Conservation (phyloP, 257 asterid genomes). For the Buddleja alternifolia region DNA sequence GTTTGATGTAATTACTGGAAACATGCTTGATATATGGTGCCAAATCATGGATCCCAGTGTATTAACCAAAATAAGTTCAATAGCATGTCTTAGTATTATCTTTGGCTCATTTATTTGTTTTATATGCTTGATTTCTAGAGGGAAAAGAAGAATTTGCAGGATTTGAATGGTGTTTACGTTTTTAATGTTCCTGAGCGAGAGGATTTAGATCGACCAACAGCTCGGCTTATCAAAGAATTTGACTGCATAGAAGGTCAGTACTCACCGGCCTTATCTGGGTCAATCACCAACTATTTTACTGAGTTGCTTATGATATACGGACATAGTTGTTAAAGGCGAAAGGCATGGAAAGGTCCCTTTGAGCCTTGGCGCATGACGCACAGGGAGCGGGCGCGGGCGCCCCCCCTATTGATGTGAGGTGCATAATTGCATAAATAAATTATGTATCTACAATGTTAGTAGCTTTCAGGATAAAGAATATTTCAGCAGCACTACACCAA, state of each 20-base stretch:
- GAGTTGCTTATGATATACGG: conserved; percentile 20
- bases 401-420: no score
- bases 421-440: no score
- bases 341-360: no score
- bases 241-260: conserved; percentile 68
- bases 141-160: conserved; percentile 95
- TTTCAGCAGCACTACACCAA: no score
- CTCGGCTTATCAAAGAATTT: conserved; percentile 91
- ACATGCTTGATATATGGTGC: conserved; percentile 1
- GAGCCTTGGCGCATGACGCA: no score
- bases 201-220: conserved; percentile 90
- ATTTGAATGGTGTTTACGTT: conserved; percentile 80
- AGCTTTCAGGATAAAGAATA: no score
- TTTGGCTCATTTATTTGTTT: conserved; percentile 30
- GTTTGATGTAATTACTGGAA: neutral
- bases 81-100: conserved; percentile 7
- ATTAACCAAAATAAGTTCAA: neutral
- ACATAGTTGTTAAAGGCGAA: no score
- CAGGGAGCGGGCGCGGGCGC: no score
- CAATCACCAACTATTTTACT: neutral
- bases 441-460: no score
- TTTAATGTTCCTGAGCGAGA: conserved; percentile 89
- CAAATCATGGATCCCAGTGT: neutral
- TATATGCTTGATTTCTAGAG: conserved; percentile 54
- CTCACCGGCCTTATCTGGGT: conserved; percentile 11